Evolutionary conservation across 768 basidiomycete genomes (phyloP).

Genomic region (Russula compacta): DNA sequence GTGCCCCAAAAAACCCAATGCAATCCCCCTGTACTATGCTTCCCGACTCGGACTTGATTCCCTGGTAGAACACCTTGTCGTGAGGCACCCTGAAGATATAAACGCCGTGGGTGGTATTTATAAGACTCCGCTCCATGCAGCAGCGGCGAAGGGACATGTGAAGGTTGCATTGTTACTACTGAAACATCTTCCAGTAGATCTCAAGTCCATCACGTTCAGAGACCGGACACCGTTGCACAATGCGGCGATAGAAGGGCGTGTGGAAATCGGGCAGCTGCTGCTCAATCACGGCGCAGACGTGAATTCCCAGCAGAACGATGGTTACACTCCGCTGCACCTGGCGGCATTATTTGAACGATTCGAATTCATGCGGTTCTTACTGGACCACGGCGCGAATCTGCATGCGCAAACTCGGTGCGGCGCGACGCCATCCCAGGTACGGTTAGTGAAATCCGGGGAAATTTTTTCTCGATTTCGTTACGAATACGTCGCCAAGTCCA

Average conservation of each 20-base stretch:
- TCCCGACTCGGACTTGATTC: background rate
- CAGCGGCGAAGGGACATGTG: background rate
- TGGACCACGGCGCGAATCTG: background rate
- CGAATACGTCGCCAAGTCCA: too few species aligned
- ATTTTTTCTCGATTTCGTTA: too few species aligned
- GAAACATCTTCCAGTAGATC: background rate
- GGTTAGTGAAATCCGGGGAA: too few species aligned
- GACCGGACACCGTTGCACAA: background rate
- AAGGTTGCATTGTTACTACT: background rate
- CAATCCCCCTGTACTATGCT: background rate
- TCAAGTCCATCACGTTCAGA: background rate
- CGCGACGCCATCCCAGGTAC: background rate
- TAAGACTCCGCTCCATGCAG: background rate
- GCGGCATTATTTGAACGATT: background rate
- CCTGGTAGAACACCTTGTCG: background rate
- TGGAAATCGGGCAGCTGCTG: background rate
- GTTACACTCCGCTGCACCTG: background rate
- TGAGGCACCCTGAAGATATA: background rate
- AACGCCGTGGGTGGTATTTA: background rate
- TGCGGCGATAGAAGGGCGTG: background rate
- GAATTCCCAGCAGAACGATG: background rate
- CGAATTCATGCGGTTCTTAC: background rate
- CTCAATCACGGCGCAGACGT: background rate
- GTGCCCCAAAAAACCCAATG: background rate
- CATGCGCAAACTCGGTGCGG: rapidly evolving